Percentiles rank a stretch among this genome's conserved stretches.
Conservation (phyloP, 495 filamentous ascomycete species). For the Aspergillus campestris region DNA sequence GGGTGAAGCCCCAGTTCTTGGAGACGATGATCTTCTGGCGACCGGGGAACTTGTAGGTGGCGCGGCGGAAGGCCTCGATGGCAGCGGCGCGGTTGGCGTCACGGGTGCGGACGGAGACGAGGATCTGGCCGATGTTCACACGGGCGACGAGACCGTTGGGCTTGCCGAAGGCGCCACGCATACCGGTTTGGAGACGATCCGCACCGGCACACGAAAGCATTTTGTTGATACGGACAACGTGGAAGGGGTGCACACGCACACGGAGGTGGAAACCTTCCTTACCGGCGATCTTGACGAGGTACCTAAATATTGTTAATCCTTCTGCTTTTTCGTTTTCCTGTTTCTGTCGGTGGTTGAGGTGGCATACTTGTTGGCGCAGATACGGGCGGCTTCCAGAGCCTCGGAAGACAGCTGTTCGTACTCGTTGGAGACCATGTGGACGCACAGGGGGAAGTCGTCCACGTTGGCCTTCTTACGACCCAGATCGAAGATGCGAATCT, state of each 20-base stretch:
- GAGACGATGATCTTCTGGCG: slow-evolving; percentile 99
- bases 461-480: slow-evolving; percentile 97
- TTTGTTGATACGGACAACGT: slow-evolving; percentile 99
- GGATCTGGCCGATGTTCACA: slow-evolving; percentile 99
- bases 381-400: slow-evolving; percentile 97
- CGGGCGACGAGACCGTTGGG: slow-evolving; percentile 95
- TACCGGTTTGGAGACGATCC: slow-evolving; percentile 99
- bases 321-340: background rate
- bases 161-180: slow-evolving; percentile 99
- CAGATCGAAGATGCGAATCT: slow-evolving; percentile 99
- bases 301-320: slow-evolving; percentile 34
- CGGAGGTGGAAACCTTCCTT: slow-evolving; percentile 99
- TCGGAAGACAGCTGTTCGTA: slow-evolving; percentile 98
- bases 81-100: slow-evolving; percentile 82
- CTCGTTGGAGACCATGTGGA: slow-evolving; percentile 99
- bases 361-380: slow-evolving; percentile 95
- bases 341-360: background rate
- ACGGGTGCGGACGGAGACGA: slow-evolving; percentile 92
- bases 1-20: slow-evolving; percentile 99
- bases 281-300: slow-evolving; percentile 92
- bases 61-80: slow-evolving; percentile 96
- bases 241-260: slow-evolving; percentile 96
- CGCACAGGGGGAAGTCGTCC: slow-evolving; percentile 96
- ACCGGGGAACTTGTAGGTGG: slow-evolving; percentile 99
- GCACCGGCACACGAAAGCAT: slow-evolving; percentile 99